These are phyloP conservation scores for Pachyrhizus erosus DNA, from an alignment of 306 rosid genomes.

Conservation along the genomic window DNA sequence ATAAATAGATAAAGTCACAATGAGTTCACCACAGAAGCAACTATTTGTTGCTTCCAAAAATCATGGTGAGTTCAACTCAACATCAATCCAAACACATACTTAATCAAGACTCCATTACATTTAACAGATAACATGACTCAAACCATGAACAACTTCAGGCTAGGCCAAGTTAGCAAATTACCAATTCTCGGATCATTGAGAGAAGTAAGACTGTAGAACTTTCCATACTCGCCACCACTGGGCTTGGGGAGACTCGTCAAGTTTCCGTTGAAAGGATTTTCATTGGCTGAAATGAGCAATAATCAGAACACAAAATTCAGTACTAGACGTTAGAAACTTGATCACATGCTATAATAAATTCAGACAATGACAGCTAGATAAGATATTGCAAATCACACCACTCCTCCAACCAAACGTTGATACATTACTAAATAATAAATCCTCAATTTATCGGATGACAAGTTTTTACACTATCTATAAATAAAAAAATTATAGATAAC, in stretches of 20 bases:
- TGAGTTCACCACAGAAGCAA: no score
- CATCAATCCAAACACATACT: no score
- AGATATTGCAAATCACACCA: not conserved
- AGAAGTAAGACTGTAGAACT: conserved; percentile 53
- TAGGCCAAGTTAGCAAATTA: conserved; percentile 27
- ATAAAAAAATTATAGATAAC: no score
- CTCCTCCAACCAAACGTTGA: not conserved
- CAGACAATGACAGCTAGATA: not conserved
- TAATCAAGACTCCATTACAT: not conserved
- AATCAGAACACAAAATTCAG: conserved; percentile 23
- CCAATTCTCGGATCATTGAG: conserved; percentile 52
- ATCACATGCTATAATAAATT: not conserved
- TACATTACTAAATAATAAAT: no score
- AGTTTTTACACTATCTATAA: no score
- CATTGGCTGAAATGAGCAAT: conserved; percentile 35
- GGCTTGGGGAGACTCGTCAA: conserved; percentile 53
- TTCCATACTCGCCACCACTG: conserved; percentile 52
- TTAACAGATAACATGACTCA: not conserved
- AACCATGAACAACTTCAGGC: not conserved
- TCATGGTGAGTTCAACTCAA: no score
- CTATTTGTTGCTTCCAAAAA: no score
- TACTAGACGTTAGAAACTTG: conserved; percentile 8
- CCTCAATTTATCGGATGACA: no score
- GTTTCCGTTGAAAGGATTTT: conserved; percentile 54
- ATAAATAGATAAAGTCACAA: not conserved